These are phyloP conservation scores for Aspergillus terreus DNA, from an alignment of 2,329 filamentous ascomycete genomes.

Conservation along the genomic window DNA sequence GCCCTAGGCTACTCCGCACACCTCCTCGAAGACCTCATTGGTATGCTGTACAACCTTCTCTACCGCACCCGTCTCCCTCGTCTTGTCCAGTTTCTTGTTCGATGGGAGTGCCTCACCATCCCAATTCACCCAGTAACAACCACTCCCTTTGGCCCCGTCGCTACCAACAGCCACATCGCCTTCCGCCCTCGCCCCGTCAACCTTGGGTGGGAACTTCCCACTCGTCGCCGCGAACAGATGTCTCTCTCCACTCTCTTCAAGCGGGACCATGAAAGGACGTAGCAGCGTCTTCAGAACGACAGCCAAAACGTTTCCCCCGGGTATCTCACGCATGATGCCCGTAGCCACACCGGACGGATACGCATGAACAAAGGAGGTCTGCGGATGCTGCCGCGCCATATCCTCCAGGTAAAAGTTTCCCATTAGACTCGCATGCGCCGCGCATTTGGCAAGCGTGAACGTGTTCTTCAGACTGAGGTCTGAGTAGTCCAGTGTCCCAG, in stretches of 20 bases:
- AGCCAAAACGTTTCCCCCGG: slow-evolving; percentile 22
- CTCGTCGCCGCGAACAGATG: slow-evolving; percentile 11
- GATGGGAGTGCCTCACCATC: slow-evolving; percentile 9
- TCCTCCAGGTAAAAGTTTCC: slow-evolving; percentile 29
- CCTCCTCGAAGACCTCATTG: slow-evolving; percentile 10
- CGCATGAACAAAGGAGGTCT: slow-evolving; percentile 37
- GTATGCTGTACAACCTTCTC: slow-evolving; percentile 15
- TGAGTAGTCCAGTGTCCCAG: slow-evolving; percentile 33
- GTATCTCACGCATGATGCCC: slow-evolving; percentile 34
- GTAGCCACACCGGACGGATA: slow-evolving; percentile 41
- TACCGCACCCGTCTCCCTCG: slow-evolving; percentile 6
- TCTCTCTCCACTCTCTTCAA: slow-evolving; percentile 39
- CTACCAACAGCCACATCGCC: slow-evolving; percentile 10
- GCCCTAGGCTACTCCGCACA: slow-evolving; percentile 2
- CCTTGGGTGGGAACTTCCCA: slow-evolving; percentile 20
- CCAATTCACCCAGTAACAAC: slow-evolving; percentile 15
- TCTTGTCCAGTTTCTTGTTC: slow-evolving; percentile 5
- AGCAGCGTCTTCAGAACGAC: slow-evolving; percentile 16
- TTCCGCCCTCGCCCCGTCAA: slow-evolving; percentile 6
- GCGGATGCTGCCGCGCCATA: slow-evolving; percentile 27
- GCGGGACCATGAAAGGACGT: slow-evolving; percentile 9
- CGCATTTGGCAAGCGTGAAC: slow-evolving; percentile 33
- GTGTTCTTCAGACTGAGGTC: slow-evolving; percentile 40
- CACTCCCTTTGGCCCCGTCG: slow-evolving; percentile 13
- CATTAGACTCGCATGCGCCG: slow-evolving; percentile 39